phyloP scores from a whole-genome alignment of 164 flowering plant species.

The Tetracentron sinense region DNA sequence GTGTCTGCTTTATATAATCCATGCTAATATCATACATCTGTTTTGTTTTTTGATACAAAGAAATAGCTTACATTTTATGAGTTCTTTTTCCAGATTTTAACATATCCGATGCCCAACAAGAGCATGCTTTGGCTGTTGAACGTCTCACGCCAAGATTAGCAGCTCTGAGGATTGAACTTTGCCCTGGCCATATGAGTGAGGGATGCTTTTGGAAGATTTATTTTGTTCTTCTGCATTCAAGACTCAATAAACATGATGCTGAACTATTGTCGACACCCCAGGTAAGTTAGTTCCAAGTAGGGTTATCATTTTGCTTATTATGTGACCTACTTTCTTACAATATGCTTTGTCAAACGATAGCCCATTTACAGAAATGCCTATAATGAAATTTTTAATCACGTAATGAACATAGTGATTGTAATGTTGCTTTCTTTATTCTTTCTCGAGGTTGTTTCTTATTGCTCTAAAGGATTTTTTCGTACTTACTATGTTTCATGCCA shows the following conservation, averaged over 20 bases:
- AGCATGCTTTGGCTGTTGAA: constrained; percentile 81
- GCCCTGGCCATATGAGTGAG: constrained; percentile 83
- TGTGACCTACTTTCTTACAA: neutral
- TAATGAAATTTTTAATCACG: neutral
- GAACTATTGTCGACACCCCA: constrained; percentile 71
- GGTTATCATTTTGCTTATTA: neutral
- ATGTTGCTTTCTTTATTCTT: too few species aligned
- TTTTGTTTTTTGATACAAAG: too few species aligned
- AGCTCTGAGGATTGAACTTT: constrained; percentile 92
- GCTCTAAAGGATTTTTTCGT: too few species aligned
- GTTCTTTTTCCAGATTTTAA: constrained; percentile 62
- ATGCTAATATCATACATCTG: too few species aligned
- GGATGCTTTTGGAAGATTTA: constrained; percentile 96
- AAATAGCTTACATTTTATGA: too few species aligned
- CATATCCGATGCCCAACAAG: constrained; percentile 74
- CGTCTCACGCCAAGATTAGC: constrained; percentile 79
- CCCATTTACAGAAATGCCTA: neutral
- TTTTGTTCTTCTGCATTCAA: constrained; percentile 52
- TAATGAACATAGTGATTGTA: neutral
- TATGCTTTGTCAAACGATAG: neutral
- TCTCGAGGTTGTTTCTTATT: too few species aligned
- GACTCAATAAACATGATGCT: constrained; percentile 14
- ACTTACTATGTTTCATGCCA: too few species aligned
- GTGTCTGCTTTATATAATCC: neutral
- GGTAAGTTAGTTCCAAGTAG: constrained; percentile 34